Evolutionary conservation across 306 rosid genomes (phyloP).

Genomic region (Inga oerstediana): DNA sequence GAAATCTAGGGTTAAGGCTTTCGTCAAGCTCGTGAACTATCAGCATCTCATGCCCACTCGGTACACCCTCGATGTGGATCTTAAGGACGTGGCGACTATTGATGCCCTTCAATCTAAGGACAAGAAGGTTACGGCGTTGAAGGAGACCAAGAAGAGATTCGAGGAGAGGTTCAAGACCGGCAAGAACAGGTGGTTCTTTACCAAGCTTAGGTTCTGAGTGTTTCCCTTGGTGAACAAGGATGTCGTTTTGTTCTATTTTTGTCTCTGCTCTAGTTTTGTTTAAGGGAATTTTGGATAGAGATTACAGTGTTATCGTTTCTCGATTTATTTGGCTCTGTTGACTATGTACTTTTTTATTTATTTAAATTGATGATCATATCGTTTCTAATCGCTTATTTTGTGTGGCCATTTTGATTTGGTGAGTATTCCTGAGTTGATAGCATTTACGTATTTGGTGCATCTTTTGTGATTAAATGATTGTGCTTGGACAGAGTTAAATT

Average conservation of each 20-base stretch:
- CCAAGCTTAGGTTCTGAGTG: slow-evolving; percentile 44
- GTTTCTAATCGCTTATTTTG: no score
- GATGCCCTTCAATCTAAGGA: slow-evolving; percentile 39
- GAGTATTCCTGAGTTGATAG: background rate
- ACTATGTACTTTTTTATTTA: background rate
- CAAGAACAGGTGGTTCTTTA: slow-evolving; percentile 54
- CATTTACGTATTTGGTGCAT: background rate
- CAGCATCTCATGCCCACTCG: slow-evolving; percentile 52
- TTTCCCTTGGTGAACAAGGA: background rate
- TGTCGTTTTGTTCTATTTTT: background rate
- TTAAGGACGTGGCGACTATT: slow-evolving; percentile 28
- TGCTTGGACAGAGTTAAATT: background rate
- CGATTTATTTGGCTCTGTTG: background rate
- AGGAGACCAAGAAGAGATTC: slow-evolving; percentile 47
- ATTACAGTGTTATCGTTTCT: background rate
- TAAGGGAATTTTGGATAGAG: background rate
- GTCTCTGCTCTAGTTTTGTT: background rate
- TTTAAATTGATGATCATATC: background rate
- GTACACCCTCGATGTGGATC: slow-evolving; percentile 50
- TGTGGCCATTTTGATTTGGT: background rate
- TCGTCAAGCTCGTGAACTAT: slow-evolving; percentile 44
- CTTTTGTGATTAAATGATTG: background rate
- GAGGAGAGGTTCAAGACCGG: slow-evolving; percentile 51
- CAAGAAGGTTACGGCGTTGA: slow-evolving; percentile 49
- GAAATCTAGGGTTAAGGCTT: slow-evolving; percentile 50